Percentiles rank a stretch among this genome's conserved stretches.
Evolutionary conservation across 2,329 filamentous ascomycete species (phyloP).

Genomic region (Oidium heveae): DNA sequence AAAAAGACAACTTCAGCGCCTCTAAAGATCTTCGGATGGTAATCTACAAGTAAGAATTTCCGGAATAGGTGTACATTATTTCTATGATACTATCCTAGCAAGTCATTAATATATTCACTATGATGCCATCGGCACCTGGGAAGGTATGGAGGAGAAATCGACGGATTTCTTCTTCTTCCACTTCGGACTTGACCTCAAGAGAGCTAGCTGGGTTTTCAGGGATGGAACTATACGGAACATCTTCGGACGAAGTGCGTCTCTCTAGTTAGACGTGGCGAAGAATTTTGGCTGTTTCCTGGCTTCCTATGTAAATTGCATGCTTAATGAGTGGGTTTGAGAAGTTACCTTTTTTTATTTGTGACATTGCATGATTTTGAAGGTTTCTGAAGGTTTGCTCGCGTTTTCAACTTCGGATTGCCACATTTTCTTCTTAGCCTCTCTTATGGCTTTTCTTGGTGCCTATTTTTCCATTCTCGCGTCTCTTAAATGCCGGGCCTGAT

Average conservation of each 20-base stretch:
- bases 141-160: background rate
- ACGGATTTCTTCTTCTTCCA: background rate
- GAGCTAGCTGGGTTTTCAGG: background rate
- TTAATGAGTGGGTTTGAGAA: background rate
- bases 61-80: background rate
- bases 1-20: background rate
- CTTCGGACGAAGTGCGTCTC: background rate
- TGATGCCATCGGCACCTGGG: background rate
- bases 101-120: background rate
- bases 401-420: no score
- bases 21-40: background rate
- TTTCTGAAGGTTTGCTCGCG: background rate
- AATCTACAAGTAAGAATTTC: background rate
- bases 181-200: background rate
- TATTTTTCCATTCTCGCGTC: no score
- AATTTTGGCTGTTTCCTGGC: background rate
- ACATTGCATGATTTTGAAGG: background rate
- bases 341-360: background rate
- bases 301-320: background rate
- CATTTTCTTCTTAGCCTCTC: no score
- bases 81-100: background rate
- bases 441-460: no score
- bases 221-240: background rate
- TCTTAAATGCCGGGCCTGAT: no score
- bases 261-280: background rate